These are phyloP conservation scores for Ichthyophthirius multifiliis DNA, from an alignment of 169 alveolate genomes.

Conservation along the genomic window DNA sequence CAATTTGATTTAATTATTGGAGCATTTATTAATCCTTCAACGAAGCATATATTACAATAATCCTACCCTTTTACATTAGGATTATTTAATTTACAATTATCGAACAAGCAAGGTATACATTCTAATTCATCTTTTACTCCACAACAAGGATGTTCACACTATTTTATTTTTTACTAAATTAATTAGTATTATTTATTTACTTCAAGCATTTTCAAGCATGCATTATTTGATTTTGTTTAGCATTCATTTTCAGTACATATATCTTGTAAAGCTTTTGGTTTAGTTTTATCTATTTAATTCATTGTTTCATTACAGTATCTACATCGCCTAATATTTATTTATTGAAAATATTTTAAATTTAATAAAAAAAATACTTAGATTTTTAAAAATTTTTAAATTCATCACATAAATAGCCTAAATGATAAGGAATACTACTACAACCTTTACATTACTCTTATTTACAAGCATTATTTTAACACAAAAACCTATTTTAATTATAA, in stretches of 20 bases:
- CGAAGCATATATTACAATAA: constrained; percentile 79
- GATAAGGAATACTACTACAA: constrained; percentile 79
- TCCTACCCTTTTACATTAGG: constrained; percentile 58
- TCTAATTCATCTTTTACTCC: constrained; percentile 66
- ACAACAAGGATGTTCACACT: constrained; percentile 82
- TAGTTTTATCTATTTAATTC: not conserved
- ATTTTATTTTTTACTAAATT: constrained; percentile 23
- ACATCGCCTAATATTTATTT: constrained; percentile 50
- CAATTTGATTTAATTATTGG: constrained; percentile 71
- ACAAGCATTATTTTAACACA: constrained; percentile 46
- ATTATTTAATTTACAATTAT: constrained; percentile 47
- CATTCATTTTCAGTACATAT: constrained; percentile 71
- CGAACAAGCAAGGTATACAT: constrained; percentile 78
- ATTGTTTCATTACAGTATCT: constrained; percentile 54
- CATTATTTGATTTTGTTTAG: constrained; percentile 30
- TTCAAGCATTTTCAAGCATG: constrained; percentile 43
- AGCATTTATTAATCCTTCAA: constrained; percentile 71
- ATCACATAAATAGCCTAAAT: constrained; percentile 76
- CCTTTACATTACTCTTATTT: constrained; percentile 66
- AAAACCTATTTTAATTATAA: constrained; percentile 23
- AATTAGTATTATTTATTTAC: not conserved
- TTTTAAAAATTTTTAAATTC: constrained; percentile 45
- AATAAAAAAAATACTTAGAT: not conserved
- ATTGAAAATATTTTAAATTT: constrained; percentile 1
- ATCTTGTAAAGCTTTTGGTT: constrained; percentile 27